phyloP scores from a whole-genome alignment of 73 alveolate genomes.

The Paraurostyla sp. region DNA sequence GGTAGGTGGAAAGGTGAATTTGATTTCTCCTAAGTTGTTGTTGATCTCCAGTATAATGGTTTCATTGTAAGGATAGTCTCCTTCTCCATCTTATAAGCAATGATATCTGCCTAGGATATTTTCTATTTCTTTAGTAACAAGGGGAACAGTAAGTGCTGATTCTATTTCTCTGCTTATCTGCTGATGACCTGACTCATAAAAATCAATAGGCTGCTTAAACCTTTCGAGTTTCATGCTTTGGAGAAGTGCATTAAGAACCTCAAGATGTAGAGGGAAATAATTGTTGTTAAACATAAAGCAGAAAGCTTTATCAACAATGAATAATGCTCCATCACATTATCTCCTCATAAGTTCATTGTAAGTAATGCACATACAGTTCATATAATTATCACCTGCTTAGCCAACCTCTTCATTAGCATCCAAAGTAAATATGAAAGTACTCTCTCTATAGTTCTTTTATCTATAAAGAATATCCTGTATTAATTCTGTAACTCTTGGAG shows the following conservation, averaged over 20 bases:
- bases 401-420: constrained; percentile 53
- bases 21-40: constrained; percentile 23
- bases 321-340: not conserved
- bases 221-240: constrained; percentile 21
- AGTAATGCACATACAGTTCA: constrained; percentile 40
- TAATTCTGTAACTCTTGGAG: not conserved
- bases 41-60: not conserved
- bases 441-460: constrained; percentile 3
- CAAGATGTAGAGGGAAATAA: constrained; percentile 39
- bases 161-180: not conserved
- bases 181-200: constrained; percentile 10
- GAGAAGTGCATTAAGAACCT: not conserved
- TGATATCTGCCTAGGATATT: not conserved
- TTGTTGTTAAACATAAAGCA: constrained; percentile 55
- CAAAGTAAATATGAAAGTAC: constrained; percentile 27
- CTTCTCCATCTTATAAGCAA: not conserved
- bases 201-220: constrained; percentile 4
- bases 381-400: constrained; percentile 38
- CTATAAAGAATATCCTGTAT: not conserved
- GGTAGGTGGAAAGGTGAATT: not conserved
- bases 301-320: not conserved
- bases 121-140: constrained; percentile 21
- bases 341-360: constrained; percentile 35
- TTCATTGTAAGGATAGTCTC: not conserved
- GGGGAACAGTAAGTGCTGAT: constrained; percentile 9